Evolutionary conservation across 179 eudicot genomes (phyloP).

Genomic region (Spergularia azorica): DNA sequence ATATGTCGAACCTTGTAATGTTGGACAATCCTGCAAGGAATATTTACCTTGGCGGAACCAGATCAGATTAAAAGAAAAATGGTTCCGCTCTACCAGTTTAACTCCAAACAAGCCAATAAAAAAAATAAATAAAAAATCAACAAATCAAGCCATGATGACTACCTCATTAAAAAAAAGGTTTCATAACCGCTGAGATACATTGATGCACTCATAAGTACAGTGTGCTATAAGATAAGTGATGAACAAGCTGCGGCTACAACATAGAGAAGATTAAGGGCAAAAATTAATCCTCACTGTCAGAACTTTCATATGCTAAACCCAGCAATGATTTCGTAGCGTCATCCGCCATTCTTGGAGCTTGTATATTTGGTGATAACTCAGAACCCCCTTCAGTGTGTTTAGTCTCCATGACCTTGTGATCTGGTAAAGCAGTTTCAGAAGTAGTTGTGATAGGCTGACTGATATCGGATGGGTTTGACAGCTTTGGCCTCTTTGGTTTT

Average conservation of each 20-base stretch:
- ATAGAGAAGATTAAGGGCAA: background rate
- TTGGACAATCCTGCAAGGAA: too few relatives aligned
- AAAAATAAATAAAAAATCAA: too few relatives aligned
- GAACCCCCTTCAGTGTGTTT: conserved; percentile 27
- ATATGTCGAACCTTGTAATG: too few relatives aligned
- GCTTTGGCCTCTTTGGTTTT: conserved; percentile 69
- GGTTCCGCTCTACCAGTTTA: too few relatives aligned
- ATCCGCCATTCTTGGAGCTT: conserved; percentile 33
- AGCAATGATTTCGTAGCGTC: conserved; percentile 64
- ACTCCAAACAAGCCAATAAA: too few relatives aligned
- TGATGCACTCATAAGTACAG: background rate
- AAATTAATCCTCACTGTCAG: conserved; percentile 68
- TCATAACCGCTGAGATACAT: background rate
- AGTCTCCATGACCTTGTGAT: conserved; percentile 26
- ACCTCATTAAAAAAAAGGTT: too few relatives aligned
- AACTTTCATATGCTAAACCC: conserved; percentile 71
- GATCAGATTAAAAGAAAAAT: too few relatives aligned
- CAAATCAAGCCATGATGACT: too few relatives aligned
- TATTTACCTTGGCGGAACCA: too few relatives aligned
- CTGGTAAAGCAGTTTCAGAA: conserved; percentile 12
- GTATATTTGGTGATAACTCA: conserved; percentile 27
- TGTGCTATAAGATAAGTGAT: too few relatives aligned
- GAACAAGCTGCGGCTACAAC: background rate
- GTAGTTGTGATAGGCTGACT: conserved; percentile 22
- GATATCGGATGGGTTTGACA: conserved; percentile 26